Conservation (phyloP, 768 basidiomycete species). For the Paxillus involutus region DNA sequence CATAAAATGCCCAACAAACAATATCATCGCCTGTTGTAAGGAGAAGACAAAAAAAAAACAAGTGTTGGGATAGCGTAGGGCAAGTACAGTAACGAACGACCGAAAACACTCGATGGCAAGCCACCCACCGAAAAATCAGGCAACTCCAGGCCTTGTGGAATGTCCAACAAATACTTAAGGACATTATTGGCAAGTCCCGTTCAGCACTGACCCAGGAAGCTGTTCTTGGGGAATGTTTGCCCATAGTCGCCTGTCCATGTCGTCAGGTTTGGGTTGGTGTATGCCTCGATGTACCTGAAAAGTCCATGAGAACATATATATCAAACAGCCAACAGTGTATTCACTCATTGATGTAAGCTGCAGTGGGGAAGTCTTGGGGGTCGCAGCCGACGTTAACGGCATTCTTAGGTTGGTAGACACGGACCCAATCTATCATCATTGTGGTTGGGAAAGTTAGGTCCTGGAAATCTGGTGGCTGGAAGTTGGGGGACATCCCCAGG, state of each 20-base stretch:
- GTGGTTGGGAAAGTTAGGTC: constrained; percentile 69
- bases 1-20: constrained; percentile 9
- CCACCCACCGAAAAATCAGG: constrained; percentile 14
- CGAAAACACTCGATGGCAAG: constrained; percentile 14
- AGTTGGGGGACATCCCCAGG: constrained; percentile 82
- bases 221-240: constrained; percentile 71
- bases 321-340: constrained; percentile 15
- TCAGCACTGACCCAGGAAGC: constrained; percentile 59
- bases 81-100: constrained; percentile 19
- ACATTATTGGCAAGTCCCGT: constrained; percentile 3
- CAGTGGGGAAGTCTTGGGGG: constrained; percentile 76
- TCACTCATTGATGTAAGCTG: constrained; percentile 74
- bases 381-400: constrained; percentile 82
- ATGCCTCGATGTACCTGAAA: constrained; percentile 62
- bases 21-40: constrained; percentile 4
- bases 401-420: constrained; percentile 81
- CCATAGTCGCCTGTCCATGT: constrained; percentile 67
- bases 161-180: constrained; percentile 6
- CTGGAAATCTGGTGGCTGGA: constrained; percentile 70
- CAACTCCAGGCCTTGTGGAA: constrained; percentile 5
- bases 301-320: constrained; percentile 2
- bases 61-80: not conserved
- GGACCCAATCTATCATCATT: constrained; percentile 84
- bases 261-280: constrained; percentile 78
- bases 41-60: not conserved